phyloP scores from a whole-genome alignment of 768 basidiomycete genomes.

The Pleurotus giganteus region DNA sequence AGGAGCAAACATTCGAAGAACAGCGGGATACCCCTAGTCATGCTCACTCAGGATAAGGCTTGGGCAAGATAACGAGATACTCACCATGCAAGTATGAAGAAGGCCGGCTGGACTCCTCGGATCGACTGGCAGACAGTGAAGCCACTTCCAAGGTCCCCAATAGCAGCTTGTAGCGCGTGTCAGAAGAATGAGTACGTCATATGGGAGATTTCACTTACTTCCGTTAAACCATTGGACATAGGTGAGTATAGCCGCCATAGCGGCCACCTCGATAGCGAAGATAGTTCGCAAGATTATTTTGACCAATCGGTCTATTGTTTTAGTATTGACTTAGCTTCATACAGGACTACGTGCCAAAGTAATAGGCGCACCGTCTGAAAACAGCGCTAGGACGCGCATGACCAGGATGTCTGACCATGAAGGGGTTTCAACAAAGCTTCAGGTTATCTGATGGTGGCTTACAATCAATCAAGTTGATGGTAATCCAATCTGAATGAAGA shows the following conservation, averaged over 20 bases:
- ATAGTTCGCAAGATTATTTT: neutral
- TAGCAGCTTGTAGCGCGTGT: neutral
- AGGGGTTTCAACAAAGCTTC: neutral
- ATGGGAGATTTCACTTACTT: neutral
- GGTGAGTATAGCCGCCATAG: conserved; percentile 1
- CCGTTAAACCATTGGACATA: conserved; percentile 4
- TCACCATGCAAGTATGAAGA: conserved; percentile 4
- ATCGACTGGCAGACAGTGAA: conserved; percentile 6
- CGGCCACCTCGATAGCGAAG: neutral
- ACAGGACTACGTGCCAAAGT: neutral
- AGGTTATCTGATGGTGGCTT: neutral
- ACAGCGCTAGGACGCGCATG: conserved; percentile 5
- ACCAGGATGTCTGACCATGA: conserved; percentile 2
- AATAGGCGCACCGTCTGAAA: neutral
- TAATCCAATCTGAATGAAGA: conserved; percentile 1
- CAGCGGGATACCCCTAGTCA: neutral
- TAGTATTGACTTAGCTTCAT: neutral
- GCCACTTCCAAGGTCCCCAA: neutral
- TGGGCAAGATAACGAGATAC: neutral
- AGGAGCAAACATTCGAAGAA: conserved; percentile 1
- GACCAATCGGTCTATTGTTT: neutral
- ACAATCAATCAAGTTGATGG: conserved; percentile 9
- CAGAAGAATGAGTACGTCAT: neutral
- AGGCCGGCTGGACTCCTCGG: conserved; percentile 1
- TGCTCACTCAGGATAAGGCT: neutral